A percentile compares a stretch with the other conserved stretches of the same genome.
These are phyloP conservation scores for Amanita jacksonii DNA, from an alignment of 768 basidiomycete species.

Conservation along the genomic window DNA sequence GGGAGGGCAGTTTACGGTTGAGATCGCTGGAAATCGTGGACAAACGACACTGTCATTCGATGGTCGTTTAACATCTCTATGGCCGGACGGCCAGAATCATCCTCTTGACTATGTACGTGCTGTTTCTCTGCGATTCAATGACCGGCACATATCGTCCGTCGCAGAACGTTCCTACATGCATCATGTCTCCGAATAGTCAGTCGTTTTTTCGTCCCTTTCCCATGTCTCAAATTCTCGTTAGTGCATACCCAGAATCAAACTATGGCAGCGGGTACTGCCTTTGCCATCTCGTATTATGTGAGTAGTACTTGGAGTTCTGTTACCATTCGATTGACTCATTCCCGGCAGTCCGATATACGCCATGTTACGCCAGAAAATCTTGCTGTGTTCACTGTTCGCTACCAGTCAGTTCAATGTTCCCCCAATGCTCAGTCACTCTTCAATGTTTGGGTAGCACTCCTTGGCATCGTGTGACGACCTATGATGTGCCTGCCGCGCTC, in stretches of 20 bases:
- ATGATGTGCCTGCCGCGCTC: constrained; percentile 40
- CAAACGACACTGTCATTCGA: constrained; percentile 34
- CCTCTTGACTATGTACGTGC: constrained; percentile 35
- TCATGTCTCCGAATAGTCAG: constrained; percentile 40
- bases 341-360: constrained; percentile 34
- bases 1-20: constrained; percentile 36
- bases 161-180: constrained; percentile 32
- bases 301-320: constrained; percentile 1
- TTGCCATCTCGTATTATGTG: constrained; percentile 45
- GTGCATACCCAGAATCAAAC: constrained; percentile 45
- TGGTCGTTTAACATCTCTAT: constrained; percentile 28
- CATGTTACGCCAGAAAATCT: constrained; percentile 39
- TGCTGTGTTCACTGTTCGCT: constrained; percentile 40
- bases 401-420: constrained; percentile 26
- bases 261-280: constrained; percentile 44
- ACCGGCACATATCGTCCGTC: constrained; percentile 1
- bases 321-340: background rate
- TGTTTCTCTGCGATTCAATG: background rate
- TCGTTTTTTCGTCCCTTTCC: constrained; percentile 7
- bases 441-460: constrained; percentile 30
- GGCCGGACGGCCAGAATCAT: constrained; percentile 36
- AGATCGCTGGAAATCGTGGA: constrained; percentile 40
- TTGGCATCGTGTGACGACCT: constrained; percentile 38
- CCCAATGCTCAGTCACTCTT: background rate
- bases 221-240: constrained; percentile 10